Evolutionary conservation across 257 asterid species (phyloP).

Genomic region (Nicotiana benthamiana): DNA sequence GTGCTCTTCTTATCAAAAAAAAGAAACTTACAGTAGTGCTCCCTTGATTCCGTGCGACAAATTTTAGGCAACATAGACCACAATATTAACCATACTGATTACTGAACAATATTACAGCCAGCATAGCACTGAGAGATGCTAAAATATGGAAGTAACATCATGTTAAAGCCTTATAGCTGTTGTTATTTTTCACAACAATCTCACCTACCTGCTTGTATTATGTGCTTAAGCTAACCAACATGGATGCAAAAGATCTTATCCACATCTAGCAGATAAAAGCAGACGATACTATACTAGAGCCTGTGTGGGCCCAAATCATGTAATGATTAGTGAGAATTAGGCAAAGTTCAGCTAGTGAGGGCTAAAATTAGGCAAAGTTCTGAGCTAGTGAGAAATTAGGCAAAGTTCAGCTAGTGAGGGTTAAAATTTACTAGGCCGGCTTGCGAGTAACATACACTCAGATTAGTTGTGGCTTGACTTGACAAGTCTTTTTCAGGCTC

Average conservation of each 20-base stretch:
- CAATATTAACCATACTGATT: neutral
- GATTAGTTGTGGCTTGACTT: neutral
- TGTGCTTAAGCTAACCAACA: neutral
- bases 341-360: neutral
- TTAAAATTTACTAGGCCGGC: neutral
- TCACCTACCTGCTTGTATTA: neutral
- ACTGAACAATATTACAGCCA: neutral
- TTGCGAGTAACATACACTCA: neutral
- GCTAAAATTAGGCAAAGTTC: no score
- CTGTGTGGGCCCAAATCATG: neutral
- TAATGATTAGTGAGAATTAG: neutral
- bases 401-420: neutral
- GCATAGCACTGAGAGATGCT: neutral
- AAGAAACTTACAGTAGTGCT: no score
- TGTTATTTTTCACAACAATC: neutral
- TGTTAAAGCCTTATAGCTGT: neutral
- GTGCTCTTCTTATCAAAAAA: no score
- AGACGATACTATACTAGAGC: neutral
- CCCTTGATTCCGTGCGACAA: neutral
- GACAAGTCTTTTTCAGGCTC: neutral
- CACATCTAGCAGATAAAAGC: slow-evolving; percentile 1
- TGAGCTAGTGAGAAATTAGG: no score
- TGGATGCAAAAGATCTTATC: slow-evolving; percentile 1
- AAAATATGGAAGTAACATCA: neutral
- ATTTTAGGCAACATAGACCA: neutral